Conservation (phyloP, 371 early-diverging fungal genomes). For the Haplosporangium sp. region DNA sequence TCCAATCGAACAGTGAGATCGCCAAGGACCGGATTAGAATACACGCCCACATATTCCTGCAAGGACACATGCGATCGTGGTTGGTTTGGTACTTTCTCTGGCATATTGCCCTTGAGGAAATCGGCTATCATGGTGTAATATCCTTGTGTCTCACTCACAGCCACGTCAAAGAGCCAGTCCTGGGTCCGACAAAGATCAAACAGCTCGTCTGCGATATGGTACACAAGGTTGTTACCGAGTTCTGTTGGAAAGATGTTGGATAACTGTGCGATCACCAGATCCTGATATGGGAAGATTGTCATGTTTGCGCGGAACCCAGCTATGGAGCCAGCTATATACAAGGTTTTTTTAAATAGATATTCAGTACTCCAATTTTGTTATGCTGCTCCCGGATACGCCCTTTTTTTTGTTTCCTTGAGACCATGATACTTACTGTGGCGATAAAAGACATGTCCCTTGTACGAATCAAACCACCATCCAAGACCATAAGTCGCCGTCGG, state of each 20-base stretch:
- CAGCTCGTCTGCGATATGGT: slow-evolving; percentile 18
- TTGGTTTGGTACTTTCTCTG: slow-evolving; percentile 7
- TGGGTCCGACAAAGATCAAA: slow-evolving; percentile 6
- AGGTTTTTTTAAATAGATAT: not conserved
- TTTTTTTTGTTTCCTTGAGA: not conserved
- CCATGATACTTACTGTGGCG: slow-evolving; percentile 9
- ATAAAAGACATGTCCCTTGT: slow-evolving; percentile 20
- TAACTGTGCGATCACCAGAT: slow-evolving; percentile 14
- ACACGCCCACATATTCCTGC: slow-evolving; percentile 9
- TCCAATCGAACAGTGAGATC: not conserved
- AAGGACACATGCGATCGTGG: not conserved
- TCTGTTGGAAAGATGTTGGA: slow-evolving; percentile 1
- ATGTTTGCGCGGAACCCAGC: slow-evolving; percentile 4
- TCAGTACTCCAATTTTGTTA: not conserved
- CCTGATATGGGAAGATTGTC: slow-evolving; percentile 13
- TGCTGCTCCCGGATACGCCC: not conserved
- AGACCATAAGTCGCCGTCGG: slow-evolving; percentile 4
- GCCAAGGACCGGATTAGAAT: not conserved
- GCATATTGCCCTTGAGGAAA: not conserved
- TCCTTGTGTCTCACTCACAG: slow-evolving; percentile 3
- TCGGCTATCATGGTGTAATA: not conserved
- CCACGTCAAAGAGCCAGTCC: slow-evolving; percentile 10
- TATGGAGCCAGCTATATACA: slow-evolving; percentile 11
- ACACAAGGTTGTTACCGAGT: not conserved
- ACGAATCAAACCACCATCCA: slow-evolving; percentile 9